Evolutionary conservation across 1,139 yeast species (phyloP).

Genomic region (Taphrina populina): DNA sequence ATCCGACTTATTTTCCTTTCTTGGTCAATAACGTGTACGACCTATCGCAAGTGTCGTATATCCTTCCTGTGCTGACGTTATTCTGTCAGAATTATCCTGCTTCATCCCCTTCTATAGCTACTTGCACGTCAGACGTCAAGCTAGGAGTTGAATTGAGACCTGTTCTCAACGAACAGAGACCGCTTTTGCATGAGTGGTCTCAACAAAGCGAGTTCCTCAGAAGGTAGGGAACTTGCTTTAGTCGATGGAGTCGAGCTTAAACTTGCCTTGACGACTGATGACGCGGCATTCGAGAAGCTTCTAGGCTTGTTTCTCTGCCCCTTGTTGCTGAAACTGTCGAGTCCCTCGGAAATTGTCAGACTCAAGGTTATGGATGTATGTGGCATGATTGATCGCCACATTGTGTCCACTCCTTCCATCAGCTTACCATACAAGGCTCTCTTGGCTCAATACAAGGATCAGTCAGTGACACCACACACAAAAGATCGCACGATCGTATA

Average conservation of each 20-base stretch:
- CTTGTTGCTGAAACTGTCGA: conserved; percentile 69
- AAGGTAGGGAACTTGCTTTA: conserved; percentile 18
- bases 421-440: conserved; percentile 63
- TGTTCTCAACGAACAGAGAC: no score
- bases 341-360: conserved; percentile 68
- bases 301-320: conserved; percentile 72
- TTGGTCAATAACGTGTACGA: no score
- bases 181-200: no score
- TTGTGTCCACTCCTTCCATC: conserved; percentile 53
- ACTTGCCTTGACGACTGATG: conserved; percentile 72
- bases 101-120: no score
- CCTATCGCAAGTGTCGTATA: no score
- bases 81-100: no score
- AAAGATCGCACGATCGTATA: conserved; percentile 37
- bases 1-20: no score
- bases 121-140: no score
- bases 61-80: no score
- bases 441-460: conserved; percentile 61
- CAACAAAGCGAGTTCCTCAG: no score
- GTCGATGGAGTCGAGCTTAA: conserved; percentile 63
- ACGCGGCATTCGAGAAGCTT: conserved; percentile 61
- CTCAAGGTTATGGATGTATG: conserved; percentile 57
- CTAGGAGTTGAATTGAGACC: no score
- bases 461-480: conserved; percentile 46
- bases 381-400: conserved; percentile 49